phyloP scores from a whole-genome alignment of 1,284 basidiomycete genomes.

The Ceratobasidium sp. region DNA sequence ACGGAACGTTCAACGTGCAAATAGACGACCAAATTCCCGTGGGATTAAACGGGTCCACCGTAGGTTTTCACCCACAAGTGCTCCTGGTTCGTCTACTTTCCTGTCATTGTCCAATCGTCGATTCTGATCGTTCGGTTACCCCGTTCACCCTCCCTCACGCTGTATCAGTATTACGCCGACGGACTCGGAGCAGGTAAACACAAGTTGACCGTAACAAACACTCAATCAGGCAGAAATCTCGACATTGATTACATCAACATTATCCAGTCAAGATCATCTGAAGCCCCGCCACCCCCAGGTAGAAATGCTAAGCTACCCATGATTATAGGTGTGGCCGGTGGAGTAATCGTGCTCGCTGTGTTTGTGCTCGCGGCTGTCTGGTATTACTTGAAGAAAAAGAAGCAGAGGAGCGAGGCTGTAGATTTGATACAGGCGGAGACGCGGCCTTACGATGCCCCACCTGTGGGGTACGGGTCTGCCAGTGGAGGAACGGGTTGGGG shows the following conservation, averaged over 20 bases:
- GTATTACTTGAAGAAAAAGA: constrained; percentile 11
- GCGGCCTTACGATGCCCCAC: constrained; percentile 14
- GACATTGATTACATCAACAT: constrained; percentile 39
- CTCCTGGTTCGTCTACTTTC: constrained; percentile 16
- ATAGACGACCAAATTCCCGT: constrained; percentile 10
- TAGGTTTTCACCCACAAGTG: constrained; percentile 7
- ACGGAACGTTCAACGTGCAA: constrained; percentile 33
- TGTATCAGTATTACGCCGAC: constrained; percentile 35
- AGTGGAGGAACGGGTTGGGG: constrained; percentile 26
- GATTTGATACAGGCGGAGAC: constrained; percentile 21
- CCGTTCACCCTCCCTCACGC: neutral
- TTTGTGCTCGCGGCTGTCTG: constrained; percentile 17
- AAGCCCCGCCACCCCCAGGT: constrained; percentile 11
- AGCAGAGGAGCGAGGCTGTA: neutral
- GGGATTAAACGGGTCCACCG: constrained; percentile 3
- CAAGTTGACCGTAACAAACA: constrained; percentile 37
- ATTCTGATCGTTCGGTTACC: neutral
- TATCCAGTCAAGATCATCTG: constrained; percentile 1
- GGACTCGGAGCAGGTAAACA: constrained; percentile 38
- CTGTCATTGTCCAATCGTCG: neutral
- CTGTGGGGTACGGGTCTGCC: constrained; percentile 21
- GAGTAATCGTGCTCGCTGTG: constrained; percentile 17
- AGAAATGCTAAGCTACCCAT: constrained; percentile 15
- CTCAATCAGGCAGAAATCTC: constrained; percentile 3
- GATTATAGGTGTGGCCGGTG: constrained; percentile 12